phyloP scores from a whole-genome alignment of 2,329 filamentous ascomycete species.

The Corniculantispora saksenae region DNA sequence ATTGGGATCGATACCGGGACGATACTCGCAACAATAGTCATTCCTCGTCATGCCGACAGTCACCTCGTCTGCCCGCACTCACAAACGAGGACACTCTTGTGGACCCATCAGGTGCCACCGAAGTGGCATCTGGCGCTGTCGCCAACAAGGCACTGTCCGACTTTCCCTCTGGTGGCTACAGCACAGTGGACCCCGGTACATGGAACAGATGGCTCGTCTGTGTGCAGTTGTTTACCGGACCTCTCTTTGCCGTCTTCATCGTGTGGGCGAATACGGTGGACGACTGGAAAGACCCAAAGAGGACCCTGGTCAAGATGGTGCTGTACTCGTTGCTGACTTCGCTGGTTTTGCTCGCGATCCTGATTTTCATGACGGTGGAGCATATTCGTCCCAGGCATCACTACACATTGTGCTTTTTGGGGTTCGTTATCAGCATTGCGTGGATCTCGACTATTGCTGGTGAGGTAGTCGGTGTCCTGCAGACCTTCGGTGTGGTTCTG shows the following conservation, averaged over 20 bases:
- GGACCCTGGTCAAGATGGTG: slow-evolving; percentile 56
- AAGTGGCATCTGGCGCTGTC: neutral
- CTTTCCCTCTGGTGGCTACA: slow-evolving; percentile 33
- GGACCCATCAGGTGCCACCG: neutral
- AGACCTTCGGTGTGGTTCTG: slow-evolving; percentile 87
- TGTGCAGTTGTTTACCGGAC: slow-evolving; percentile 83
- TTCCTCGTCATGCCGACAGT: slow-evolving; percentile 20
- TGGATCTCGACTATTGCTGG: slow-evolving; percentile 97
- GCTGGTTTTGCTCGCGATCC: slow-evolving; percentile 61
- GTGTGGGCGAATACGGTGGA: slow-evolving; percentile 69
- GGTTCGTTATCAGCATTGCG: slow-evolving; percentile 86
- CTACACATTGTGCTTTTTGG: slow-evolving; percentile 79
- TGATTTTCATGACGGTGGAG: slow-evolving; percentile 70
- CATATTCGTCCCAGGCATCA: slow-evolving; percentile 71
- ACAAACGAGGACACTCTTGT: slow-evolving; percentile 27
- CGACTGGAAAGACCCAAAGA: slow-evolving; percentile 54
- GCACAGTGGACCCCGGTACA: slow-evolving; percentile 48
- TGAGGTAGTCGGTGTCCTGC: slow-evolving; percentile 92
- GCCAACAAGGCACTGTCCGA: slow-evolving; percentile 33
- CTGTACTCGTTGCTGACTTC: slow-evolving; percentile 70
- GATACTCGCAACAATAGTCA: slow-evolving; percentile 28
- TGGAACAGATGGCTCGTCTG: slow-evolving; percentile 94
- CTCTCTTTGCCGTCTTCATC: slow-evolving; percentile 77
- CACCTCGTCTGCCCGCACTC: slow-evolving; percentile 24
- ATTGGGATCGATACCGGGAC: slow-evolving; percentile 61